Conservation (phyloP, 169 alveolate genomes). For the Eimeria sp. region DNA sequence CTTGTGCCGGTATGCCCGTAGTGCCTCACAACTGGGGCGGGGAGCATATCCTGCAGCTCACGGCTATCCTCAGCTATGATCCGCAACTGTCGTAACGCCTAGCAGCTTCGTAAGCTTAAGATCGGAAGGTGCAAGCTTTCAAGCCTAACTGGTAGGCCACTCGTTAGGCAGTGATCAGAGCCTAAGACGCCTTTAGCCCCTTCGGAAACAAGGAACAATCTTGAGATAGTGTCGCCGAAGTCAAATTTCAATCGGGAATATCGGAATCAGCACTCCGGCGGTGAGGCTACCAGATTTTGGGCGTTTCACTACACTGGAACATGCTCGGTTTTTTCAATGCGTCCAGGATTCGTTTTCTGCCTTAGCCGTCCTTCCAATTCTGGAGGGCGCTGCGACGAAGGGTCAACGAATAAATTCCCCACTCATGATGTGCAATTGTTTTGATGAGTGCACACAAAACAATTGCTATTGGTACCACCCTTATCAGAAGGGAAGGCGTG, state of each 20-base stretch:
- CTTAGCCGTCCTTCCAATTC: too few species aligned
- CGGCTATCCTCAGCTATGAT: neutral
- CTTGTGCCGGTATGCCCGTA: neutral
- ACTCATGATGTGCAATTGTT: neutral
- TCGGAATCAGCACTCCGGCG: neutral
- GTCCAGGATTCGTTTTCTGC: neutral
- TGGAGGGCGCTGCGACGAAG: too few species aligned
- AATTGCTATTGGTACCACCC: neutral
- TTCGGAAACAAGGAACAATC: neutral
- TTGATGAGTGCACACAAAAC: neutral
- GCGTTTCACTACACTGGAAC: neutral
- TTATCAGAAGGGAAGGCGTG: neutral
- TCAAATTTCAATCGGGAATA: neutral
- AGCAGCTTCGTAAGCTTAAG: neutral
- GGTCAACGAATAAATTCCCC: too few species aligned
- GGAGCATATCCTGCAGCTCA: neutral
- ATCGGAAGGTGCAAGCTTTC: neutral
- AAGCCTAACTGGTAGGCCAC: neutral
- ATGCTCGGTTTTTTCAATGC: neutral
- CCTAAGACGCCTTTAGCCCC: neutral
- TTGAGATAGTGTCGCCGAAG: neutral
- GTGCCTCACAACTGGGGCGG: too few species aligned
- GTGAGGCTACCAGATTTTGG: neutral
- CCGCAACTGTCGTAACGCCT: neutral
- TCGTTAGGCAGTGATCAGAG: neutral